Conservation (phyloP, 441 rosid species). For the Erodium chrysanthum region DNA sequence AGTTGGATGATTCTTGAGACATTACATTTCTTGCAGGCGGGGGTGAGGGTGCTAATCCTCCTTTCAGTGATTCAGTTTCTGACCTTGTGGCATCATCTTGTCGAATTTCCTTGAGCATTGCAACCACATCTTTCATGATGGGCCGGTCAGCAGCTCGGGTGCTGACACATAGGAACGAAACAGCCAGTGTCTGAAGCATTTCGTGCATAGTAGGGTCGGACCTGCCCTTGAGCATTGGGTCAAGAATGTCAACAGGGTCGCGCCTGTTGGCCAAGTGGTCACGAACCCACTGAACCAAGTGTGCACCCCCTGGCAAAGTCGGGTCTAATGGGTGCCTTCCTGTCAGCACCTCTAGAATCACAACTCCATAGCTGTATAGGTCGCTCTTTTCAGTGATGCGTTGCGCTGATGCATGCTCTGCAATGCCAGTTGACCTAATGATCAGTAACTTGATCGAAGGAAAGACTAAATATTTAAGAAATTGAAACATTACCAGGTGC, state of each 20-base stretch:
- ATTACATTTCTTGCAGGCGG: constrained; percentile 29
- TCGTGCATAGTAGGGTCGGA: constrained; percentile 85
- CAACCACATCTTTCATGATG: constrained; percentile 77
- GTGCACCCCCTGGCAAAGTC: constrained; percentile 61
- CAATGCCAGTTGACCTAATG: background rate
- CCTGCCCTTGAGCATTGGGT: constrained; percentile 59
- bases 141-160: constrained; percentile 55
- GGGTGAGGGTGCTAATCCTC: constrained; percentile 21
- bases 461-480: background rate
- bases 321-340: constrained; percentile 92
- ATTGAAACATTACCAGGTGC: constrained; percentile 49
- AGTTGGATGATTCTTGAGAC: constrained; percentile 57
- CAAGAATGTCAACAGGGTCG: constrained; percentile 60
- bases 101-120: constrained; percentile 84
- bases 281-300: constrained; percentile 75
- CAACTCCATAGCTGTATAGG: constrained; percentile 78
- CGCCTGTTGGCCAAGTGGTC: constrained; percentile 55
- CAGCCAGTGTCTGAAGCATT: constrained; percentile 82
- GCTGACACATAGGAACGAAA: constrained; percentile 66
- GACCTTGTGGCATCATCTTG: constrained; percentile 37
- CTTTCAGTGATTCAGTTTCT: constrained; percentile 43
- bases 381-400: constrained; percentile 73
- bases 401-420: constrained; percentile 78
- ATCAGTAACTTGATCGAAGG: too few species aligned
- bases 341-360: constrained; percentile 65